A percentile compares a stretch with the other conserved stretches of the same genome.
Conservation (phyloP, 148 eudicot species). For the Bassia scoparia region DNA sequence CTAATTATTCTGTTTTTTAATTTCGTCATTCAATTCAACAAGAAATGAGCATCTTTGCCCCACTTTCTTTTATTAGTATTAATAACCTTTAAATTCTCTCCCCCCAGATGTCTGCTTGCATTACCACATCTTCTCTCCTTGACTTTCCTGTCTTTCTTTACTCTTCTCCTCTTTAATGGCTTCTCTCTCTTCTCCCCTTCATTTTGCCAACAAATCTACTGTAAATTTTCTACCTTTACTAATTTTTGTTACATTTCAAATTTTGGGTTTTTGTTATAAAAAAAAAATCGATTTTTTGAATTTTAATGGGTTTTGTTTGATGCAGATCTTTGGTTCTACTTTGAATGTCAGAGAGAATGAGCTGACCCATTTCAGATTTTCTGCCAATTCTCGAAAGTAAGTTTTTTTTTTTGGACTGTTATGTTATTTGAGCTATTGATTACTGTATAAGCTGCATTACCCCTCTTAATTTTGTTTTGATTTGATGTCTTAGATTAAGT, state of each 20-base stretch:
- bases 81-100: conserved; percentile 12
- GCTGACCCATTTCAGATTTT: conserved; percentile 44
- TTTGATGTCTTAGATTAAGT: background rate
- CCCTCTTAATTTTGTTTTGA: background rate
- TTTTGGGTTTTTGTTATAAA: background rate
- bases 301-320: conserved; percentile 18
- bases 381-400: conserved; percentile 37
- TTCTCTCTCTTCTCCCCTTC: conserved; percentile 17
- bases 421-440: background rate
- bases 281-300: conserved; percentile 18
- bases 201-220: background rate
- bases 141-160: background rate
- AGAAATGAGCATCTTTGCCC: background rate
- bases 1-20: background rate
- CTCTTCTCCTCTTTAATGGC: conserved; percentile 36
- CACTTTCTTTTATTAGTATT: conserved; percentile 1
- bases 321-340: conserved; percentile 50
- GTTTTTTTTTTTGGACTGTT: background rate
- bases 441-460: background rate
- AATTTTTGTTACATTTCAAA: background rate
- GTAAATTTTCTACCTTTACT: conserved; percentile 11
- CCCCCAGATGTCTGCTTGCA: conserved; percentile 23
- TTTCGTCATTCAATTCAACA: conserved; percentile 5
- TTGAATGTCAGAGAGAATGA: conserved; percentile 43
- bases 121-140: conserved; percentile 9